Evolutionary conservation across 2,329 filamentous ascomycete species (phyloP).

Genomic region (Sporothrix curviconia): DNA sequence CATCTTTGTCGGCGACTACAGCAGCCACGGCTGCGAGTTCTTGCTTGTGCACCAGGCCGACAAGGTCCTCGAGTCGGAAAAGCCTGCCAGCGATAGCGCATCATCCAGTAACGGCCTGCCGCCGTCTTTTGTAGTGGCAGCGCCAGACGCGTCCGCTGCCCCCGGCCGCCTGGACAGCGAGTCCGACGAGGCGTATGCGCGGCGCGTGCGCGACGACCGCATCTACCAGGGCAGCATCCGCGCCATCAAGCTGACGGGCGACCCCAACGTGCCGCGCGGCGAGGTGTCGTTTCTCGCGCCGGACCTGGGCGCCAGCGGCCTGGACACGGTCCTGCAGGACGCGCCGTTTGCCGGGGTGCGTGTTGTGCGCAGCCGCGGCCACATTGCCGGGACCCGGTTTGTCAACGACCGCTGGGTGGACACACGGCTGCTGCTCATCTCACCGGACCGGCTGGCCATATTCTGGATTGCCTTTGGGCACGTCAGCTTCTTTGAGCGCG

Average conservation of each 20-base stretch:
- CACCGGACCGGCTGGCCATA: slow-evolving; percentile 69
- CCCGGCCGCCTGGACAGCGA: no score
- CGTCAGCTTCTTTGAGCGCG: slow-evolving; percentile 54
- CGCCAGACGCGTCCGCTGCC: no score
- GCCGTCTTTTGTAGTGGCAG: no score
- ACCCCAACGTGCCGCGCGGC: slow-evolving; percentile 81
- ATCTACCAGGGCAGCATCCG: slow-evolving; percentile 63
- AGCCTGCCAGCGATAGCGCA: no score
- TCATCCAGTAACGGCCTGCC: no score
- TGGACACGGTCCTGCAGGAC: slow-evolving; percentile 58
- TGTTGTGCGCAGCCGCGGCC: slow-evolving; percentile 55
- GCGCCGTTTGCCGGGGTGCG: slow-evolving; percentile 65
- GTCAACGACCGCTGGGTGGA: slow-evolving; percentile 56
- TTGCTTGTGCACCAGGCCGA: slow-evolving; percentile 70
- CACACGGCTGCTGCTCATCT: slow-evolving; percentile 71
- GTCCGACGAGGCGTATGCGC: slow-evolving; percentile 38
- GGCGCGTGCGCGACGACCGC: slow-evolving; percentile 38
- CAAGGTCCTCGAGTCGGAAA: no score
- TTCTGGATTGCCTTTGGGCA: slow-evolving; percentile 65
- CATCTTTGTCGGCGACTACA: slow-evolving; percentile 90
- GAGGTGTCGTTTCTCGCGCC: slow-evolving; percentile 75
- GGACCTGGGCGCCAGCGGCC: slow-evolving; percentile 63
- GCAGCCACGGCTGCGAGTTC: slow-evolving; percentile 82
- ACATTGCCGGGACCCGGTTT: not conserved
- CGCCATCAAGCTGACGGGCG: slow-evolving; percentile 86